Evolutionary conservation across 1,284 basidiomycete species (phyloP), one percentile per base, ranked within the genome.

Genomic region (Golubevia sp.): DNA sequence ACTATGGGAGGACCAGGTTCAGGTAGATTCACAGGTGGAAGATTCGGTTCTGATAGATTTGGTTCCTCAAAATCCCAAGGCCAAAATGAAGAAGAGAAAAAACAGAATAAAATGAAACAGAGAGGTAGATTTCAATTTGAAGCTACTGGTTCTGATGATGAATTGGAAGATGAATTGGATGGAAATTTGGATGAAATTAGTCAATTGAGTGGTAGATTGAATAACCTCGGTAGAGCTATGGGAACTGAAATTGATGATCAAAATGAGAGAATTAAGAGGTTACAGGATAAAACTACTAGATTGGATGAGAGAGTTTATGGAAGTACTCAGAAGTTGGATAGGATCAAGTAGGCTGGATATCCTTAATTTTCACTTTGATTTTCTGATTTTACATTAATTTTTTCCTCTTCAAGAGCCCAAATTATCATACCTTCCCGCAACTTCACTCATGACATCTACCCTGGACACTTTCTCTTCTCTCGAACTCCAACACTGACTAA

Each of bases 61-160:
- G 76, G 73, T 13, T 63, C 70, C 26, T 49, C 61, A 13, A 56
- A 49, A 6, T 48, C 88, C 89, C 4, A 91, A 90, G 88, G 88
- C 51, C 27, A 85, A 24, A 85, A 84, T 8, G 86, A 87, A n/a
- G 85, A 85, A 25, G 88, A 87, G 24, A 88, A 86, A 57, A 85
- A 85, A 49, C 62, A 65, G 51, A 55, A 62, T 44, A 57, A 51
- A 30, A 50, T 65, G 55, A 72, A 71, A 15, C 74, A 82, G 58
- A 66, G 80, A 2, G 66, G 65, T 3, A 65, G 80, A 4, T 83
- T 79, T 63, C 80, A 83, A 58, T 83, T 83, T 52, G 80, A 83
- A 57, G 79, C 80, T 3, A 79, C 79, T 15, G 73, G 74, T 63
- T 77, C 74, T 51, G 80, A 83, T 55, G 79, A 83, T 56, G 80